phyloP scores from a whole-genome alignment of 345 rosid species.

The Microthlaspi erraticum region DNA sequence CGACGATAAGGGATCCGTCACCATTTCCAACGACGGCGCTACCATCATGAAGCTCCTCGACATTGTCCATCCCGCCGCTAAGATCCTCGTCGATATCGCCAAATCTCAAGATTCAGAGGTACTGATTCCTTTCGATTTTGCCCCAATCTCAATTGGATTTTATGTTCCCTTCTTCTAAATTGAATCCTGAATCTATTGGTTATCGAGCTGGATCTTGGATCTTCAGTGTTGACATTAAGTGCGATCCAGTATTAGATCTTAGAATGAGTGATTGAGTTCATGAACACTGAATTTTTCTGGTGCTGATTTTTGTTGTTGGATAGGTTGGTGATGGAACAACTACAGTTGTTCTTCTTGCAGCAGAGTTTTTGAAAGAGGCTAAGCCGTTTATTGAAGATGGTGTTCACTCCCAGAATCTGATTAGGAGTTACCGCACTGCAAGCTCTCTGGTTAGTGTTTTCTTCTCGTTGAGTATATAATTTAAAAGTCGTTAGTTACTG shows the following conservation, averaged over 20 bases:
- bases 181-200: neutral
- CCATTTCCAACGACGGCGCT: slow-evolving; percentile 98
- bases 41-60: slow-evolving; percentile 99
- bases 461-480: neutral
- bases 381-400: slow-evolving; percentile 98
- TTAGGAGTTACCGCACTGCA: slow-evolving; percentile 88
- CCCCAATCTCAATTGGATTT: slow-evolving; percentile 14
- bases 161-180: neutral
- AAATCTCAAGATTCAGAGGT: slow-evolving; percentile 99
- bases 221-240: neutral
- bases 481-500: neutral
- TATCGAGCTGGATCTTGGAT: slow-evolving; percentile 31
- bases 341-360: slow-evolving; percentile 91
- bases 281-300: slow-evolving; percentile 14
- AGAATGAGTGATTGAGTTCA: slow-evolving; percentile 7
- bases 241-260: slow-evolving; percentile 30
- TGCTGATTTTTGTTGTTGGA: slow-evolving; percentile 15
- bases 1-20: slow-evolving; percentile 89
- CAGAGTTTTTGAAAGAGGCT: slow-evolving; percentile 95
- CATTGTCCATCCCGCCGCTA: slow-evolving; percentile 93
- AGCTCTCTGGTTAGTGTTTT: slow-evolving; percentile 60
- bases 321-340: slow-evolving; percentile 99
- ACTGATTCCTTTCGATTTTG: neutral
- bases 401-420: slow-evolving; percentile 91
- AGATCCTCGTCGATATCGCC: slow-evolving; percentile 99